A percentile compares a stretch with the other conserved stretches of the same genome.
Conservation (phyloP, 306 rosid species). For the Neltuma alba region DNA sequence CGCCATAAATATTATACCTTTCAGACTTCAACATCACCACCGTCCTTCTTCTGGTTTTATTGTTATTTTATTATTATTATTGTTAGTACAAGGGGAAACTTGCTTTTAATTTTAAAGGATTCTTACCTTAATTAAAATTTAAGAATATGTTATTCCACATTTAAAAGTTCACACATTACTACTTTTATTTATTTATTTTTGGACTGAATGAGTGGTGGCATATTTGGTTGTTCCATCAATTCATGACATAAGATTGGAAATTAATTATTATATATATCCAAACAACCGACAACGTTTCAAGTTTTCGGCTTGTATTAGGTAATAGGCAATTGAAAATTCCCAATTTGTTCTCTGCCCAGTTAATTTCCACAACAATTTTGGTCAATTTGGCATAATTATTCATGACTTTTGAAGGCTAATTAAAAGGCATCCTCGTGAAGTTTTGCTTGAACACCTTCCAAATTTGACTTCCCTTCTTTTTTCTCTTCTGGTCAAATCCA, state of each 20-base stretch:
- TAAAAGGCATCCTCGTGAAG: not conserved
- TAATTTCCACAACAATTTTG: not conserved
- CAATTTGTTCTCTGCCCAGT: not conserved
- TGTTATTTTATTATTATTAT: not conserved
- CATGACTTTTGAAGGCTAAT: not conserved
- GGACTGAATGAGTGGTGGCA: not conserved
- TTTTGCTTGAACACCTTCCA: constrained; percentile 27
- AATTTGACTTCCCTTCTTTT: not conserved
- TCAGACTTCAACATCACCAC: not conserved
- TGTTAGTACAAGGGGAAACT: not conserved
- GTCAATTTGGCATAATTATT: constrained; percentile 6
- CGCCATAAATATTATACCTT: not conserved
- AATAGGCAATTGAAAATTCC: constrained; percentile 21
- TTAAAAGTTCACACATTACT: not conserved
- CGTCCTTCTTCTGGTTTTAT: not conserved
- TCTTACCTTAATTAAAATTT: not conserved
- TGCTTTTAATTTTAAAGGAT: not conserved
- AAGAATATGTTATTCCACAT: not conserved
- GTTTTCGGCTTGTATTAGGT: constrained; percentile 11
- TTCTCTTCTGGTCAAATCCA: not conserved
- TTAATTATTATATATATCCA: not conserved
- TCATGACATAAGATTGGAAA: not conserved
- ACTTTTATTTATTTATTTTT: not conserved
- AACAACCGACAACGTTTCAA: not conserved
- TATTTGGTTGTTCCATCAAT: not conserved